Conservation (phyloP, 306 rosid species). For the Pyrus communis region DNA sequence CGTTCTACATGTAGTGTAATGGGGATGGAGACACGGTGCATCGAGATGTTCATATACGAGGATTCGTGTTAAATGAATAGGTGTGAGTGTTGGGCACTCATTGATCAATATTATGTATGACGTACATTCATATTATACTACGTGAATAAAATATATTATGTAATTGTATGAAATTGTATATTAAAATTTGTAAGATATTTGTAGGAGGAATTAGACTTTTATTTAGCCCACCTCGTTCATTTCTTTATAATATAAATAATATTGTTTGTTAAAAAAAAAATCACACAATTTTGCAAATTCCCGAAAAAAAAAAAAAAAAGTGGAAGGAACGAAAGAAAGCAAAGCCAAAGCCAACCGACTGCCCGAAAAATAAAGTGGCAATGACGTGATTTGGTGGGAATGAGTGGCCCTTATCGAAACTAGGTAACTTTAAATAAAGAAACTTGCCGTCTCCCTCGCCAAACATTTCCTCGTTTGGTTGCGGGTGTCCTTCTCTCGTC, state of each 20-base stretch:
- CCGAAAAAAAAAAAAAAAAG: background rate
- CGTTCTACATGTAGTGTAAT: background rate
- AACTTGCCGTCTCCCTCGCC: background rate
- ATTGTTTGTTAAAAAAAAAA: too few species aligned
- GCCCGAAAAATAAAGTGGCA: background rate
- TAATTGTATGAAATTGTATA: too few species aligned
- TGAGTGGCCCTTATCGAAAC: background rate
- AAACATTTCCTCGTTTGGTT: background rate
- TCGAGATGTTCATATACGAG: background rate
- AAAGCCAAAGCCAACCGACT: background rate
- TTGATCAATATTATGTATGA: too few species aligned
- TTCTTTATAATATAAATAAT: fast-evolving
- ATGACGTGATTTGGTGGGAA: background rate
- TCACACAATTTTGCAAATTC: background rate
- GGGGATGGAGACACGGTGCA: background rate
- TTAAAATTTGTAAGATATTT: too few species aligned
- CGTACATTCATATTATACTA: too few species aligned
- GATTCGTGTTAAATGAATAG: background rate
- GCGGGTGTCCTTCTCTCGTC: background rate
- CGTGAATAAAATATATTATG: too few species aligned
- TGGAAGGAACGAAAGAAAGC: background rate
- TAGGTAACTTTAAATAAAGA: background rate
- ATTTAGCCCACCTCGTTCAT: too few species aligned
- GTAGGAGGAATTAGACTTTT: too few species aligned
- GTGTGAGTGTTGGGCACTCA: background rate